These are phyloP conservation scores for Acacia crassicarpa DNA, from an alignment of 306 rosid species.

Conservation along the genomic window DNA sequence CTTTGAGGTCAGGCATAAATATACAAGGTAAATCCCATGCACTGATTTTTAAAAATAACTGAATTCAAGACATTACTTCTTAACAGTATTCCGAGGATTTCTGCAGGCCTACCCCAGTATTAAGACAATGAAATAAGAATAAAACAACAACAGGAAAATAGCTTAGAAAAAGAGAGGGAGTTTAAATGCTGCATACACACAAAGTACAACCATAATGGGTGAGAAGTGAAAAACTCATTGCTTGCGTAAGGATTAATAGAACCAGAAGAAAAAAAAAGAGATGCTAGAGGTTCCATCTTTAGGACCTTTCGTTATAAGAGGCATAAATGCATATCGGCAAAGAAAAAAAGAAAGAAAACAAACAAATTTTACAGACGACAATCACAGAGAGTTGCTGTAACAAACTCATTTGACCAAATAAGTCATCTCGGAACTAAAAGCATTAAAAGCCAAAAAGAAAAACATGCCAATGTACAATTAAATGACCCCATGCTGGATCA, in stretches of 20 bases:
- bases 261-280: background rate
- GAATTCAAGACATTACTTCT: background rate
- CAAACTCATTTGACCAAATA: background rate
- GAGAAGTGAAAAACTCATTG: background rate
- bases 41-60: background rate
- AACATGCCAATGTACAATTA: background rate
- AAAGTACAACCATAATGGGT: background rate
- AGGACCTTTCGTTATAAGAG: background rate
- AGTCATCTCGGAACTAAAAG: background rate
- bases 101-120: background rate
- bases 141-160: background rate
- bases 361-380: too few relatives aligned
- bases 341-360: too few relatives aligned
- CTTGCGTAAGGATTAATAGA: background rate
- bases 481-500: background rate
- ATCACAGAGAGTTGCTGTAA: background rate
- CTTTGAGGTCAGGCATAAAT: background rate
- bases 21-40: background rate
- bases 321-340: background rate
- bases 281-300: background rate
- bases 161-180: background rate
- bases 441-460: background rate
- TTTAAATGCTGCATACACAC: background rate
- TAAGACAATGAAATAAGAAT: background rate
- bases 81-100: background rate